A percentile compares a stretch with the other conserved stretches of the same genome.
phyloP scores from a whole-genome alignment of 805 yeast species.

The Pichia californica region DNA sequence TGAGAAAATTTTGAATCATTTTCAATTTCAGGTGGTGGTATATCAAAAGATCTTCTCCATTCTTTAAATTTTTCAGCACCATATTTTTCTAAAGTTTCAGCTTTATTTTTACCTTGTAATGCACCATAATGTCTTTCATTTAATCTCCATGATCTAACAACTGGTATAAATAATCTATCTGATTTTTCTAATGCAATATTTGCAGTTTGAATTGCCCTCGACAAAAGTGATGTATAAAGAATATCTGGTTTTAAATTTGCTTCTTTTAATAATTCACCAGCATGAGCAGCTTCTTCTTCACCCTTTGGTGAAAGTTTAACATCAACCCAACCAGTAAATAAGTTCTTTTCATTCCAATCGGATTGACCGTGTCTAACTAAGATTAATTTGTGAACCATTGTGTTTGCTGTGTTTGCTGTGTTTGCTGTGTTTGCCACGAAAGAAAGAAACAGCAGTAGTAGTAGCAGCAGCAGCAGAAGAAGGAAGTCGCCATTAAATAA shows the following conservation, averaged over 20 bases:
- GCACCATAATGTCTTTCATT: slow-evolving; percentile 99
- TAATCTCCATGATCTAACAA: slow-evolving; percentile 93
- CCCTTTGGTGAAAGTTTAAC: slow-evolving; percentile 80
- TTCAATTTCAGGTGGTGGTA: slow-evolving; percentile 89
- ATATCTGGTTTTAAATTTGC: slow-evolving; percentile 80
- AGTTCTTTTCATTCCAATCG: slow-evolving; percentile 97
- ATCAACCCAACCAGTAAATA: slow-evolving; percentile 99
- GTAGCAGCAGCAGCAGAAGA: neutral
- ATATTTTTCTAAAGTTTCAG: slow-evolving; percentile 78
- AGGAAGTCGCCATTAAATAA: too few species aligned
- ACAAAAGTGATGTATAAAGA: slow-evolving; percentile 81
- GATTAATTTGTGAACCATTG: slow-evolving; percentile 54
- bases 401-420: neutral
- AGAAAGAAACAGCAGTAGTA: too few species aligned
- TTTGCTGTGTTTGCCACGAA: neutral
- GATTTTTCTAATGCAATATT: slow-evolving; percentile 86
- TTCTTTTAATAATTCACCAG: slow-evolving; percentile 87
- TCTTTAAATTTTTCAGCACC: slow-evolving; percentile 92
- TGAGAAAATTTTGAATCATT: slow-evolving; percentile 79
- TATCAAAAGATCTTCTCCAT: slow-evolving; percentile 96
- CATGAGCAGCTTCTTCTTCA: slow-evolving; percentile 84
- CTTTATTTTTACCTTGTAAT: slow-evolving; percentile 97
- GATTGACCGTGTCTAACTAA: slow-evolving; percentile 98
- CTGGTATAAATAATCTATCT: slow-evolving; percentile 87
- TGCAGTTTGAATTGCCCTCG: slow-evolving; percentile 97